Percentiles rank a stretch among this genome's conserved stretches.
Evolutionary conservation across 176 grass and related monocot species (phyloP).

Genomic region (Juncus effusus): DNA sequence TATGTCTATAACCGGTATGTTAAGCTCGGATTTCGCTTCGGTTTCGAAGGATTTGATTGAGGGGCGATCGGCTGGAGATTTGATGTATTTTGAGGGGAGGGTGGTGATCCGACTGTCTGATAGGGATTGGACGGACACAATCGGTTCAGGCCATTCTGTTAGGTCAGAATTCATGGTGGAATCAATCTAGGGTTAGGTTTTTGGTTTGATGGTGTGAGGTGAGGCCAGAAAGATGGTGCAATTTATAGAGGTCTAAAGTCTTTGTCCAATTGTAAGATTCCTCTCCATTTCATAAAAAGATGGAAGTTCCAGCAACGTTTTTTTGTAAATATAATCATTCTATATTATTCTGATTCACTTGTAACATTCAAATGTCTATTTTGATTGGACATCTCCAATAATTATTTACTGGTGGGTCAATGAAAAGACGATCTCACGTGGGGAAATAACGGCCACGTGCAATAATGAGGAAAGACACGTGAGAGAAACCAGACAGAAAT

Average conservation of each 20-base stretch:
- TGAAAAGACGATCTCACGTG: no score
- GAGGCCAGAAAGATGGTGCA: no score
- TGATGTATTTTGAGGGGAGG: conserved; percentile 50
- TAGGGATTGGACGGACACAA: conserved; percentile 55
- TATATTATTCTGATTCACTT: no score
- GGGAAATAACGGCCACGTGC: no score
- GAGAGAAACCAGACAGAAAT: neutral
- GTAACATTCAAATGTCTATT: no score
- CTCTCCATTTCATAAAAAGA: no score
- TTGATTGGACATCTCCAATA: no score
- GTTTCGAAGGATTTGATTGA: neutral
- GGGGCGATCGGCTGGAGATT: conserved; percentile 36
- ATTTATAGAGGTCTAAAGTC: no score
- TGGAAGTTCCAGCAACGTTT: no score
- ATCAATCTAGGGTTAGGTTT: neutral
- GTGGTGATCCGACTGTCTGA: conserved; percentile 26
- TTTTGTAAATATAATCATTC: no score
- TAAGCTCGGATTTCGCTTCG: conserved; percentile 3
- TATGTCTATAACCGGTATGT: conserved; percentile 57
- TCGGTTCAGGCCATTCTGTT: conserved; percentile 45
- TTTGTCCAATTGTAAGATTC: no score
- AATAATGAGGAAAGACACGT: neutral
- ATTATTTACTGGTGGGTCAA: no score
- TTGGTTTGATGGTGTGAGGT: neutral
- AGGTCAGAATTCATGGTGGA: conserved; percentile 16